Base-by-base conservation (phyloP, 1,284 basidiomycete species). In the Acaromyces ingoldii region DNA sequence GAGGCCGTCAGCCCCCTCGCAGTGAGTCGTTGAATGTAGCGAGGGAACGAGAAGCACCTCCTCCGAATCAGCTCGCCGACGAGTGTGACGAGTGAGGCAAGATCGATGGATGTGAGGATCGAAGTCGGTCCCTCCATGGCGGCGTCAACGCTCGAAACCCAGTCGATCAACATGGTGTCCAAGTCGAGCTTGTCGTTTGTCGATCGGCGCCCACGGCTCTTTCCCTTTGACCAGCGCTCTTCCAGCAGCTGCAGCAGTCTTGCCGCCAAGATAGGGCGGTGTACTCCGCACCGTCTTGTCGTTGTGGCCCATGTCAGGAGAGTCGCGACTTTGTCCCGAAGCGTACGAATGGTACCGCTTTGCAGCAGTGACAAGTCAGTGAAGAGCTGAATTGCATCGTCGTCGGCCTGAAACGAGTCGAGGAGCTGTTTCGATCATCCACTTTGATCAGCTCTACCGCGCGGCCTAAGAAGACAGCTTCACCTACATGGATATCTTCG, bases 1-100 rank as follows among this genome's bases (percentile, higher is more conserved):
- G 17, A 29, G 19, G 48, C 48, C 43, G 25, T 65, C 49, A 49
- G 55, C 4, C 89, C 87, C 22, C 88, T 81, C 1, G 89, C 88
- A 51, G 92, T 85, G 21, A 95, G 80, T 24, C 87, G 82, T 67
- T 91, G 88, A 26, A 93, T 81, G 68, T 92, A 95, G 36, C 81
- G 80, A n/a, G 84, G 80, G 67, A 89, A 93, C 1, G 86, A 88
- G 72, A 93, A 92, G 19, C 91, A 74, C 3, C 83, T 84, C 24
- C 81, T 78, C 63, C 85, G 82, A 4, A 87, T 84, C 1, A 93
- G 80, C 70, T 89, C 86, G 10, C 87, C 89, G 55, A 86, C 87
- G 4, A 91, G 78, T 21, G 86, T 79, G 7, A 88, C 82, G 31
- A 91, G 81, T 17, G 82, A 79, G 33, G 79, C 78, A 3, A 67